phyloP scores from a whole-genome alignment of 2,329 filamentous ascomycete species.

The Annulohypoxylon truncatum region DNA sequence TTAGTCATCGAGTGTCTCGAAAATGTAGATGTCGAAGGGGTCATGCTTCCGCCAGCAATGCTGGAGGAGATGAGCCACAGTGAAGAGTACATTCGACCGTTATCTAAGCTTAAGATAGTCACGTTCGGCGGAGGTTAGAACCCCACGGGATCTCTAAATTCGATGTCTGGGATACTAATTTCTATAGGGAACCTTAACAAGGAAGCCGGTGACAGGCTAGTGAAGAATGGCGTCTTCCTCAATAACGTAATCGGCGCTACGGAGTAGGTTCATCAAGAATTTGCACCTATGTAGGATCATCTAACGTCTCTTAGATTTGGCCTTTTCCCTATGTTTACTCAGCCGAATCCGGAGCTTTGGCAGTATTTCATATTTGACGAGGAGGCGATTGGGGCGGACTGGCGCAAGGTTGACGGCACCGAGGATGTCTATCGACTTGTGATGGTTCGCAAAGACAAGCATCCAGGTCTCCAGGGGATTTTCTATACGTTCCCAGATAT shows the following conservation, averaged over 20 bases:
- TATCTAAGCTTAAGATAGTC: conserved; percentile 52
- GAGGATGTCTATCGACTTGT: conserved; percentile 55
- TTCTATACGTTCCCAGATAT: conserved; percentile 49
- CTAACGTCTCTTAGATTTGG: conserved; percentile 48
- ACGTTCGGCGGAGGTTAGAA: conserved; percentile 55
- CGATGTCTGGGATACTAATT: background rate
- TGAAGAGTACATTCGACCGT: conserved; percentile 45
- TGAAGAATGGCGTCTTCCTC: conserved; percentile 51
- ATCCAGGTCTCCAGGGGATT: conserved; percentile 50
- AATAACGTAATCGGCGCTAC: conserved; percentile 56
- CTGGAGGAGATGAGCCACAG: conserved; percentile 57
- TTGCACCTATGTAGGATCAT: background rate
- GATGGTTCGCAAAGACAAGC: conserved; percentile 52
- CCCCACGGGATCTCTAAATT: background rate
- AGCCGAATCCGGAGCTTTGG: conserved; percentile 53
- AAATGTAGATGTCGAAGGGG: conserved; percentile 34
- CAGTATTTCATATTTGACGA: conserved; percentile 58
- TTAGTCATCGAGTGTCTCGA: conserved; percentile 38
- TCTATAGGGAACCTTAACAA: conserved; percentile 52
- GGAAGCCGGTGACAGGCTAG: conserved; percentile 54
- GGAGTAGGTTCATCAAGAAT: conserved; percentile 51
- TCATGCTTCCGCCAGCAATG: conserved; percentile 47
- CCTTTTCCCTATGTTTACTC: conserved; percentile 52
- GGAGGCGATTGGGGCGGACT: conserved; percentile 56
- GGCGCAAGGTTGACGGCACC: conserved; percentile 50